Evolutionary conservation across 2,329 filamentous ascomycete genomes (phyloP), one percentile per base, ranked within the genome.

Genomic region (Arthrobotrys conoides): DNA sequence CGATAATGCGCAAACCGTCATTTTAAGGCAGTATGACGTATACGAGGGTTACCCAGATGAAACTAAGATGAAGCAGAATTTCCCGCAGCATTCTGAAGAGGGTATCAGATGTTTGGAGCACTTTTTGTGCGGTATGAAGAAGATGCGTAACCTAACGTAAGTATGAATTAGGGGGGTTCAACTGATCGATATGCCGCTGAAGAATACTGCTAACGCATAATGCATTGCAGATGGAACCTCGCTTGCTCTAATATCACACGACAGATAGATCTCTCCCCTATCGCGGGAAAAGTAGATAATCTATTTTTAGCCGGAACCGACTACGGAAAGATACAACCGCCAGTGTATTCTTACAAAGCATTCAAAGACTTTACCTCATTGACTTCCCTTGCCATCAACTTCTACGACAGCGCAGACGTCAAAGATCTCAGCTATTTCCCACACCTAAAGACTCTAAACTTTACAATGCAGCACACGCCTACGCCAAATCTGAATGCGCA

Each of bases 61-160:
- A 14, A 16, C 14, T 9, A 18, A n/a, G n/a, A 53, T 65, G 48
- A 57, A 18, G n/a, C n/a, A 36, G 9, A 59, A 2, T 18, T 66
- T 22, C 36, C 49, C 69, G 6, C 22, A 22, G 5, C 66, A 65
- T 36, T 57, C 46, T 8, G 9, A 55, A 14, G 22, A 41, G 5
- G 33, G 48, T 5, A 57, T 65, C 24, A 6, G 46, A 16, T n/a
- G 51, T 12, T 12, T 72, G 22, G 57, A 48, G 36, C 16, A 57
- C 12, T 72, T 72, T n/a, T n/a, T 72, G 12, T 53, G 69, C 22
- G 48, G 48, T 6, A 65, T 72, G 69, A 72, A 66, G 36, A 72
- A 65, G 8, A 14, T 65, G 22, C 57, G 20, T 16, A 48, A 4
- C 6, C 18, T 63, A 33, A 41, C 33, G 66, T 70, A 61, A 2